Evolutionary conservation across 768 basidiomycete species (phyloP).

Genomic region (Lactifluus subvellereus): DNA sequence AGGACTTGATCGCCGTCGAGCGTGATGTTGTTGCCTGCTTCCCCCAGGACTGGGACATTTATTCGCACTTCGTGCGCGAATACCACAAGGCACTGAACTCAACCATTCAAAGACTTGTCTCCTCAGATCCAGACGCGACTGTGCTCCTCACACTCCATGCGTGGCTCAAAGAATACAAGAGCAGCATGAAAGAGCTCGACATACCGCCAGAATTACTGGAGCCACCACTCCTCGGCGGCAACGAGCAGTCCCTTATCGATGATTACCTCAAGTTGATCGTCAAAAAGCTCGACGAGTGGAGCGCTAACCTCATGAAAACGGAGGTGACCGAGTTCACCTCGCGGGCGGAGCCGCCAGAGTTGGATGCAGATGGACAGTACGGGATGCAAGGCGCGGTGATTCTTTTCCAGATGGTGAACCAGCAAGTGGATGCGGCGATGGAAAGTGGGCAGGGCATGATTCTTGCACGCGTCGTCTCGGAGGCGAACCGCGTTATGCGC

Average conservation of each 20-base stretch:
- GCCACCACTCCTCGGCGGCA: conserved; percentile 90
- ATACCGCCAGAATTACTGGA: conserved; percentile 76
- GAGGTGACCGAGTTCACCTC: conserved; percentile 81
- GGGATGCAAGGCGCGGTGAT: conserved; percentile 88
- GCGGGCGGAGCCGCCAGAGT: conserved; percentile 80
- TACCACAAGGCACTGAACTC: conserved; percentile 84
- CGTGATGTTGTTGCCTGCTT: conserved; percentile 87
- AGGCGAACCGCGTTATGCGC: conserved; percentile 86
- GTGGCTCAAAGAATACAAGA: conserved; percentile 95
- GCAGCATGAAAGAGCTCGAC: conserved; percentile 90
- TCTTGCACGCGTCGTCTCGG: conserved; percentile 82
- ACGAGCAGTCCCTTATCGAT: conserved; percentile 89
- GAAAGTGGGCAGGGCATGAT: conserved; percentile 96
- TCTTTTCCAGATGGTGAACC: conserved; percentile 97
- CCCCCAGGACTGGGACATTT: conserved; percentile 88
- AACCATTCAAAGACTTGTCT: conserved; percentile 63
- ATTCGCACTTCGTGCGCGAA: conserved; percentile 73
- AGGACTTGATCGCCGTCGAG: conserved; percentile 91
- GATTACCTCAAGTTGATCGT: conserved; percentile 93
- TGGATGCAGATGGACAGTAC: conserved; percentile 84
- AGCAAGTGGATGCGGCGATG: conserved; percentile 89
- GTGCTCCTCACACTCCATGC: conserved; percentile 79
- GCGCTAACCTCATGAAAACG: conserved; percentile 85
- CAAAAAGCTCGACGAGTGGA: conserved; percentile 96
- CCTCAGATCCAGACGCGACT: conserved; percentile 80